A percentile compares a stretch with the other conserved stretches of the same genome.
These are phyloP conservation scores for Aspergillus versicolor DNA, from an alignment of 2,329 filamentous ascomycete species.

Conservation along the genomic window DNA sequence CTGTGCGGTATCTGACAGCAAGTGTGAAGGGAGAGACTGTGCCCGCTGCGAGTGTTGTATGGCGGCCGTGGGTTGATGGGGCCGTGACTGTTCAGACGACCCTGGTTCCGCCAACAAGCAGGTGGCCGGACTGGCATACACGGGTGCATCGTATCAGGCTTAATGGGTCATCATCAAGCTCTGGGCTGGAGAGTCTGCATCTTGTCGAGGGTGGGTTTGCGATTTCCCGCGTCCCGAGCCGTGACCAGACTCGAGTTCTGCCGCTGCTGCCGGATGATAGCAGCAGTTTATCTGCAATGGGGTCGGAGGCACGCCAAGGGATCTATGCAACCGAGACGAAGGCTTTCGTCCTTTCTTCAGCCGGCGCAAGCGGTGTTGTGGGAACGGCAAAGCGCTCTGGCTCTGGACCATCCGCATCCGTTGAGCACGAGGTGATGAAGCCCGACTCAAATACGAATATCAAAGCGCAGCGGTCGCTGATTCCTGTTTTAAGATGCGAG, in stretches of 20 bases:
- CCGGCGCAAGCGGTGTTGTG: not conserved
- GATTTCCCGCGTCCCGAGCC: not conserved
- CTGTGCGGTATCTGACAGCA: not conserved
- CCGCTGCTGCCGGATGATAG: not conserved
- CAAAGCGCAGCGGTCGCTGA: constrained; percentile 24
- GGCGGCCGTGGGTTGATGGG: constrained; percentile 5
- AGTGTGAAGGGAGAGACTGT: not conserved
- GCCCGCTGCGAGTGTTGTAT: not conserved
- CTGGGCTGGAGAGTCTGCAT: constrained; percentile 2
- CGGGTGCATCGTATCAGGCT: constrained; percentile 25
- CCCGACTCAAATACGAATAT: constrained; percentile 35
- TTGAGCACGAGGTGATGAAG: constrained; percentile 17
- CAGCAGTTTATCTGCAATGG: not conserved
- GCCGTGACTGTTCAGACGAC: constrained; percentile 26
- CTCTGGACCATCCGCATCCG: constrained; percentile 14
- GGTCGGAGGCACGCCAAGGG: not conserved
- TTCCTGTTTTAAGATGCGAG: constrained; percentile 19
- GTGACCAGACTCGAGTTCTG: constrained; percentile 5
- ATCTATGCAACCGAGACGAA: not conserved
- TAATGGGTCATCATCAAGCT: not conserved
- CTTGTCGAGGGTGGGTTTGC: constrained; percentile 9
- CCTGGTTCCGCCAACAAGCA: constrained; percentile 27
- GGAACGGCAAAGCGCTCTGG: not conserved
- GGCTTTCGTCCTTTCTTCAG: not conserved
- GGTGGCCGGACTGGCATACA: constrained; percentile 35